These are phyloP conservation scores for Sarocladium kiliense DNA, from an alignment of 2,329 filamentous ascomycete species.

Conservation along the genomic window DNA sequence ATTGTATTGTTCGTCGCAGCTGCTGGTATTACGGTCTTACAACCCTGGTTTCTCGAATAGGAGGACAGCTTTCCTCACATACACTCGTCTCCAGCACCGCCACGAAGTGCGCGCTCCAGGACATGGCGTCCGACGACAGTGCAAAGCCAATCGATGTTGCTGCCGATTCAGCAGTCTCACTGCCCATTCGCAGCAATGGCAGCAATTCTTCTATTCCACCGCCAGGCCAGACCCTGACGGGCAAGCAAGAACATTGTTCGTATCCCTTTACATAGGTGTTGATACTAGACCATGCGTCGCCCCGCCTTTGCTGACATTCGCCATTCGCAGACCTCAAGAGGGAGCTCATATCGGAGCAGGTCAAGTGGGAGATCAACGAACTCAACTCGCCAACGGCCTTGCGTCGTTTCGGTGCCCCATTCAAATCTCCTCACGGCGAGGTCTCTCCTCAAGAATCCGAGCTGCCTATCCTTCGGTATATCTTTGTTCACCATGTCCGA, in stretches of 20 bases:
- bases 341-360: constrained; percentile 87
- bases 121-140: constrained; percentile 10
- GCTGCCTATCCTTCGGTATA: constrained; percentile 86
- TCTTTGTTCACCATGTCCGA: constrained; percentile 96
- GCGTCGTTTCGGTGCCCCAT: constrained; percentile 91
- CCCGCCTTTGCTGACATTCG: constrained; percentile 15
- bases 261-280: constrained; percentile 12
- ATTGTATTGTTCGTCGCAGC: neutral
- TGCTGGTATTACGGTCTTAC: neutral
- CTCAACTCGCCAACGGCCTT: constrained; percentile 92
- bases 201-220: constrained; percentile 16
- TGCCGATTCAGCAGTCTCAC: neutral
- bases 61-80: neutral
- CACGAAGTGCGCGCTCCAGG: neutral
- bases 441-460: constrained; percentile 91
- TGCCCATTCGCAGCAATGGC: constrained; percentile 4
- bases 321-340: constrained; percentile 74
- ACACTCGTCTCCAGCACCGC: neutral
- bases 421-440: constrained; percentile 87
- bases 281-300: neutral
- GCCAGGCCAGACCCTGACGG: constrained; percentile 60
- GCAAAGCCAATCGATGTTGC: constrained; percentile 5
- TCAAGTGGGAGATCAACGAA: constrained; percentile 83
- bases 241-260: constrained; percentile 97
- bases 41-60: neutral